Evolutionary conservation across 2,329 filamentous ascomycete species (phyloP), one percentile per base, ranked within the genome.

Genomic region (Neurospora sp.): DNA sequence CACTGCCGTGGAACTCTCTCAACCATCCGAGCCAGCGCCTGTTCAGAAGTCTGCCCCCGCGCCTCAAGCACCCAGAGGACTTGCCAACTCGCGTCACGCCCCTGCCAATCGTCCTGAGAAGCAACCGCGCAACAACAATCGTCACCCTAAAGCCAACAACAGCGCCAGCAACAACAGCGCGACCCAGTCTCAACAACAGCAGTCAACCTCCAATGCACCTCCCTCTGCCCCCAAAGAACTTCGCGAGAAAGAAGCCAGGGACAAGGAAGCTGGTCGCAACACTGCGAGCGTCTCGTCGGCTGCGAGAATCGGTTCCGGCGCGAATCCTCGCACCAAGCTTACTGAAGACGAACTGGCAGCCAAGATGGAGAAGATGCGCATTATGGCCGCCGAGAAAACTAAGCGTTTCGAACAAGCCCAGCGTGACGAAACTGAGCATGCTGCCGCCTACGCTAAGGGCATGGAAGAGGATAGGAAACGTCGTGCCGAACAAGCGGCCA

Each of bases 281-380:
- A 79, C 78, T 12, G 77, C 77, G 4, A 75, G 76, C 28, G 77
- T 79, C 6, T 41, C 67, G 10, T 70, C 69, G 8, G 78, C 81
- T 65, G 75, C 80, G 8, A 86, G 87, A 10, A 76, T 85, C 10
- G 79, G 81, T 69, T 88, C 86, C 1, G 87, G 87, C 70, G 84
- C 83, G 12, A 88, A 88, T 78, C 86, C 87, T 33, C 85, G 86
- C 11, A 84, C 84, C 33, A 89, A 89, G 78, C 82, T 88, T 37
- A 88, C 87, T 0, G 86, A 89, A 0, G 79, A 80, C 0, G 85
- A 90, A 77, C 83, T 89, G 4, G 81, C 85, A 0, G 83, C 81
- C 71, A 88, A 88, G 76, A 87, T 89, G 84, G 85, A 85, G 74
- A 80, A 85, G 76, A 88, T 88, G 84, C 86, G 87, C 70, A 81